These are phyloP conservation scores for Psilocybe tampanensis DNA, from an alignment of 768 basidiomycete genomes.

Conservation along the genomic window DNA sequence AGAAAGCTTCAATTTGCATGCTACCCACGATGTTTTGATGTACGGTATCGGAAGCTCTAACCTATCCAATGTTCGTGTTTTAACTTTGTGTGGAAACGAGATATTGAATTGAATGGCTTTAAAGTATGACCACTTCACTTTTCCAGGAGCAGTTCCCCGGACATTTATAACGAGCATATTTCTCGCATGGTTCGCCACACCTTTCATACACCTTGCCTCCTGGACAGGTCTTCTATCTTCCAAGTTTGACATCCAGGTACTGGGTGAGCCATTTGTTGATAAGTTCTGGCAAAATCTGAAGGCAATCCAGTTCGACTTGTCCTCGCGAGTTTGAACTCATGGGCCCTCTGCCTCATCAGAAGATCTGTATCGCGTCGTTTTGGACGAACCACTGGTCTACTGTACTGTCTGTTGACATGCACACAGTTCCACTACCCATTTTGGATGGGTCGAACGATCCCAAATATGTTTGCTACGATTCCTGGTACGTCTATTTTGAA, in stretches of 20 bases:
- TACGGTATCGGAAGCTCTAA: slow-evolving; percentile 56
- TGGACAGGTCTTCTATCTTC: slow-evolving; percentile 43
- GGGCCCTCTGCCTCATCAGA: slow-evolving; percentile 63
- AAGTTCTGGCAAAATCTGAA: neutral
- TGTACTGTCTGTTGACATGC: slow-evolving; percentile 70
- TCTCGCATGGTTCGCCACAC: slow-evolving; percentile 59
- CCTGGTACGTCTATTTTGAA: slow-evolving; percentile 51
- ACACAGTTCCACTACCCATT: slow-evolving; percentile 92
- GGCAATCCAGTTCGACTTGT: slow-evolving; percentile 66
- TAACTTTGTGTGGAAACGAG: neutral
- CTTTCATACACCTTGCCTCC: slow-evolving; percentile 46
- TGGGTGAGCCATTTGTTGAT: slow-evolving; percentile 46
- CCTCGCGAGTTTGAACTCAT: slow-evolving; percentile 66
- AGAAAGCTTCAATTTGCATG: slow-evolving; percentile 95
- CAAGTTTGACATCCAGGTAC: slow-evolving; percentile 73
- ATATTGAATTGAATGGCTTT: neutral
- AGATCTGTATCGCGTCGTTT: slow-evolving; percentile 66
- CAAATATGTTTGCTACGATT: slow-evolving; percentile 90
- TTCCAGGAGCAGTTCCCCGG: slow-evolving; percentile 88
- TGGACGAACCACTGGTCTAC: slow-evolving; percentile 54
- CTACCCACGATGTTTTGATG: slow-evolving; percentile 82
- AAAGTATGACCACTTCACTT: slow-evolving; percentile 89
- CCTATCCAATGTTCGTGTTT: slow-evolving; percentile 51
- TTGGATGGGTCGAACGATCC: slow-evolving; percentile 92
- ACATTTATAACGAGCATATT: slow-evolving; percentile 81